These are phyloP conservation scores for Cryphonectria parasitica DNA, from an alignment of 2,329 filamentous ascomycete genomes.

Conservation along the genomic window DNA sequence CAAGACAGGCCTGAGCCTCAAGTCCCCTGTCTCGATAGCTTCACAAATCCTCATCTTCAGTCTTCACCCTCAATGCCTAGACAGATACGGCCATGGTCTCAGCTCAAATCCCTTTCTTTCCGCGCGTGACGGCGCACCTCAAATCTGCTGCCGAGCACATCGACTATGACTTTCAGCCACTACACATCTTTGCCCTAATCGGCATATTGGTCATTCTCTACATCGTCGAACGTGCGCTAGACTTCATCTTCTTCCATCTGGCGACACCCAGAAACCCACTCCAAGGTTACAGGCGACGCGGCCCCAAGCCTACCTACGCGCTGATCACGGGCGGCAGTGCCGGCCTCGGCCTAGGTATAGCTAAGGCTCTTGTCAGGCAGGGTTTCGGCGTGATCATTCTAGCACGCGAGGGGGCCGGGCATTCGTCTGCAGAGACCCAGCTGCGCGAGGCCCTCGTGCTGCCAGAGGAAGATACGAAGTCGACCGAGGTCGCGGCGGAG, in stretches of 20 bases:
- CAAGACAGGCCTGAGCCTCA: too few relatives aligned
- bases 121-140: constrained; percentile 2
- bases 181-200: constrained; percentile 26
- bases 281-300: constrained; percentile 33
- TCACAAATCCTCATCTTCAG: background rate
- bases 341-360: constrained; percentile 41
- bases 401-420: constrained; percentile 38
- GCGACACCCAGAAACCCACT: constrained; percentile 32
- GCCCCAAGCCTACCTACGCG: constrained; percentile 34
- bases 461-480: background rate
- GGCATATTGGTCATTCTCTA: constrained; percentile 32
- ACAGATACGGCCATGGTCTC: background rate
- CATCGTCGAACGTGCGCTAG: constrained; percentile 18
- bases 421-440: constrained; percentile 34
- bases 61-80: background rate
- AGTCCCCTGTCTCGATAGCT: too few relatives aligned
- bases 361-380: constrained; percentile 38
- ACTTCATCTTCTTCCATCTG: constrained; percentile 34
- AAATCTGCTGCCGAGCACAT: background rate
- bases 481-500: constrained; percentile 27
- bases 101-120: constrained; percentile 5
- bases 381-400: constrained; percentile 42
- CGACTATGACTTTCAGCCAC: constrained; percentile 4
- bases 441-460: constrained; percentile 29
- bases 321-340: constrained; percentile 42